Base-by-base conservation (phyloP, 176 grass and related monocot species). In the Phragmites australis region DNA sequence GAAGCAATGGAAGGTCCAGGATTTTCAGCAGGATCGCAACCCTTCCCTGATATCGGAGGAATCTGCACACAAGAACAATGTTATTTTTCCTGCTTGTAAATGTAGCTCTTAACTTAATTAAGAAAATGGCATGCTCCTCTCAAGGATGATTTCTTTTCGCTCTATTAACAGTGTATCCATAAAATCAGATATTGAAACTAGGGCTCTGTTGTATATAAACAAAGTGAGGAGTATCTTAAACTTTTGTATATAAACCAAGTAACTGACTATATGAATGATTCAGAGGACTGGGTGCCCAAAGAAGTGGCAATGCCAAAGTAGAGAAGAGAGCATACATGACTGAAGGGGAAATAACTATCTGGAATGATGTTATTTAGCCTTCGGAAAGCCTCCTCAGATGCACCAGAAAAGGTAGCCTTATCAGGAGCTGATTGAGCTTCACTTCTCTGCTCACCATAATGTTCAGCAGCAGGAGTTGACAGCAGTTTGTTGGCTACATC, bases 301-400 rank as follows among this genome's bases (percentile, higher is more conserved):
- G 45, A 66, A 73, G 62, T 67, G 17, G 21, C 44, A 53, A 29
- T 75, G 77, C 49, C 3, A 68, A 47, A 58, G 47, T n/a, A 82
- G 51, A 79, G 50, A 80, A 76, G 58, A 66, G 59, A 32, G 70
- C 88, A 78, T 99, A 99, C 97, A 19, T 87, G 81, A 86, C 57
- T 87, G 72, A 95, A 99, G n/a, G 96, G 96, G 74, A 99, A 99
- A 80, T 92, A 91, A 81, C 68, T 76, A 80, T 98, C 83, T 56
- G 88, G 88, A 77, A 91, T 89, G 50, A 89, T 86, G 19, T 84
- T 95, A 72, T 88, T 93, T 62, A 96, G 74, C 57, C 87, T 85
- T 61, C 80, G 56, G 67, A 93, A 88, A 79, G 81, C 37, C 14
- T 91, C 88, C 60, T 88, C 86, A 1, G 81, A 76, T 82, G 76